Evolutionary conservation across 768 basidiomycete genomes (phyloP).

Genomic region (Suillus cothurnatus): DNA sequence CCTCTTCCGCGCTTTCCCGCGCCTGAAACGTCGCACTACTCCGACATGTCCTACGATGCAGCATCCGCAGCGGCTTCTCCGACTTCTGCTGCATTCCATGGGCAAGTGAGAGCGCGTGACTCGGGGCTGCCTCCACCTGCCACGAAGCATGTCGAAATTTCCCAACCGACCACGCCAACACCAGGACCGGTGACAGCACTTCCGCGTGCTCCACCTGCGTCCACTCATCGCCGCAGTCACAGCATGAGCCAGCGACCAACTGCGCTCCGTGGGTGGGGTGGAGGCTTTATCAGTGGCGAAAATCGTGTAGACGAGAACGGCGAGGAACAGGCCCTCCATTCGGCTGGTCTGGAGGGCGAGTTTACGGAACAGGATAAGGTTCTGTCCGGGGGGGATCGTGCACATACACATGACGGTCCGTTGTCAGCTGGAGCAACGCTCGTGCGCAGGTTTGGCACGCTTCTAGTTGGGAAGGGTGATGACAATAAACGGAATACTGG

Average conservation of each 20-base stretch:
- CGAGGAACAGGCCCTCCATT: slow-evolving; percentile 49
- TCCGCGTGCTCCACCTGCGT: slow-evolving; percentile 74
- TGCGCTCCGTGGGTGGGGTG: slow-evolving; percentile 55
- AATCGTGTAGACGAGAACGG: slow-evolving; percentile 47
- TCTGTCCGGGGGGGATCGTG: slow-evolving; percentile 29
- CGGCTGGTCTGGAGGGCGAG: slow-evolving; percentile 65
- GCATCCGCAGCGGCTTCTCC: slow-evolving; percentile 52
- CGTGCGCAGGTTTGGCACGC: slow-evolving; percentile 76
- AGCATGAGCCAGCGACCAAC: slow-evolving; percentile 77
- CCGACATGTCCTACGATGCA: slow-evolving; percentile 78
- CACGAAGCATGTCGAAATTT: slow-evolving; percentile 35
- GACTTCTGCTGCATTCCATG: slow-evolving; percentile 57
- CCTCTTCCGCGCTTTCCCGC: slow-evolving; percentile 79
- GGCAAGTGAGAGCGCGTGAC: slow-evolving; percentile 69
- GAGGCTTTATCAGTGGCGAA: slow-evolving; percentile 53
- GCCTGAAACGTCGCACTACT: slow-evolving; percentile 80
- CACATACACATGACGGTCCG: slow-evolving; percentile 21
- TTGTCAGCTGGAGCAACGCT: slow-evolving; percentile 67
- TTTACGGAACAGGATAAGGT: slow-evolving; percentile 47
- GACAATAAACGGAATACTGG: slow-evolving; percentile 43
- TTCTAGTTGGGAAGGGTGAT: slow-evolving; percentile 54
- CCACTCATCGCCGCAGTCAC: slow-evolving; percentile 81
- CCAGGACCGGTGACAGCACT: slow-evolving; percentile 35
- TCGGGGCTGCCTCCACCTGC: slow-evolving; percentile 48
- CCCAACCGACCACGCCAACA: slow-evolving; percentile 21